Conservation (phyloP, 2,329 filamentous ascomycete genomes). For the Samsoniella hepiali region DNA sequence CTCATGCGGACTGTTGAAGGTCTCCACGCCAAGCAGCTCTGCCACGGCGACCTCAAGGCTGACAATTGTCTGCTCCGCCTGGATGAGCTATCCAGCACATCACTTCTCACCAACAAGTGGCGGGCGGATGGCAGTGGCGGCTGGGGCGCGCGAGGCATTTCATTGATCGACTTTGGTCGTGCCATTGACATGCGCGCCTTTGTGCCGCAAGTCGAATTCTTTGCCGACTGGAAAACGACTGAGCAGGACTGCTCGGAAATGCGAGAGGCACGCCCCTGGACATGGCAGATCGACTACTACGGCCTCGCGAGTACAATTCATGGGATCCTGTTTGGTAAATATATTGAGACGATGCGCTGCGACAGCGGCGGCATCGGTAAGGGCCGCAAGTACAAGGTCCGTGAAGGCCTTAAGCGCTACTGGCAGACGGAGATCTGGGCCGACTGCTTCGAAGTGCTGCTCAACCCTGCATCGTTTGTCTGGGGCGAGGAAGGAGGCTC, state of each 20-base stretch:
- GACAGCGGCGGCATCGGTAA: conserved; percentile 55
- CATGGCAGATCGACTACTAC: conserved; percentile 95
- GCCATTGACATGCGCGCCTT: conserved; percentile 93
- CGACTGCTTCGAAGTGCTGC: conserved; percentile 75
- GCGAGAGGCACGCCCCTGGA: conserved; percentile 91
- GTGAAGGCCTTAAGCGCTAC: conserved; percentile 85
- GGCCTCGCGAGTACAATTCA: conserved; percentile 87
- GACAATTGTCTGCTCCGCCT: conserved; percentile 94
- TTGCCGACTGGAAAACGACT: conserved; percentile 91
- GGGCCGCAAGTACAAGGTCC: conserved; percentile 71
- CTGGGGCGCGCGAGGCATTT: conserved; percentile 77
- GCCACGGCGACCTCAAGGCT: conserved; percentile 92
- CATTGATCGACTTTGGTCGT: conserved; percentile 91
- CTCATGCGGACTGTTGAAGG: conserved; percentile 86
- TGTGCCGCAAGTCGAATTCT: conserved; percentile 68
- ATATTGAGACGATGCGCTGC: conserved; percentile 74
- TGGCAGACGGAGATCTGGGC: conserved; percentile 94
- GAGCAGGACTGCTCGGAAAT: conserved; percentile 92
- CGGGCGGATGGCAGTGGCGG: conserved; percentile 69
- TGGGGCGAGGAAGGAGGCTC: conserved; percentile 60
- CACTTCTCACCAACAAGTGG: conserved; percentile 61
- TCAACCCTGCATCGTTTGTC: conserved; percentile 74
- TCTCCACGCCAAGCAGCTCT: conserved; percentile 71
- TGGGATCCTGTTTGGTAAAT: conserved; percentile 86
- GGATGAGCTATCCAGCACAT: conserved; percentile 45